These are phyloP conservation scores for rapeseed (Brassica napus) DNA, from an alignment of 345 rosid genomes.

Conservation along the genomic window DNA sequence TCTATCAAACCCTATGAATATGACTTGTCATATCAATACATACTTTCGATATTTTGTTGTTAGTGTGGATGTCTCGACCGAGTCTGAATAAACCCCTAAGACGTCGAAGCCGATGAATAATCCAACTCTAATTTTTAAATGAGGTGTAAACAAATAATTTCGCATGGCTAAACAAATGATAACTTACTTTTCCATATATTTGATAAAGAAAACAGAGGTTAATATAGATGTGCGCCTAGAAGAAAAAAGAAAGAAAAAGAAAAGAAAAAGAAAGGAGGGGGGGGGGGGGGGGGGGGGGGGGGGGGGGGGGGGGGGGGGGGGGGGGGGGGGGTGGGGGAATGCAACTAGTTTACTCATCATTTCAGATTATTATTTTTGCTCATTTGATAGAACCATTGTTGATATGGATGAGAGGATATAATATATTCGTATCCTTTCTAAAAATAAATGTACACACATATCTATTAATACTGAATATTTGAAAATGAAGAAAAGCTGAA, in stretches of 20 bases:
- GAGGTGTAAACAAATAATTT: too few species aligned
- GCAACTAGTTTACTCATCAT: slow-evolving; percentile 31
- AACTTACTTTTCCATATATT: not conserved
- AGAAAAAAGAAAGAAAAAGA: not conserved
- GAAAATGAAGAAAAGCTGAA: slow-evolving; percentile 31
- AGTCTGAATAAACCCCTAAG: too few species aligned
- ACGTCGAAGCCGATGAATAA: too few species aligned
- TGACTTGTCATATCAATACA: slow-evolving; percentile 25
- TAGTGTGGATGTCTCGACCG: too few species aligned
- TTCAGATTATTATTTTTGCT: slow-evolving; percentile 19
- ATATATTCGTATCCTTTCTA: slow-evolving; percentile 27
- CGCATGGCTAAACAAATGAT: too few species aligned
- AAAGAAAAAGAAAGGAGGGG: too few species aligned
- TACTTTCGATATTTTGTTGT: not conserved
- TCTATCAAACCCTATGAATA: slow-evolving; percentile 29
- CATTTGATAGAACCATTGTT: slow-evolving; percentile 24
- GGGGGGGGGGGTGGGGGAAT: too few species aligned
- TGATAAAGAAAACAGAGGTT: not conserved
- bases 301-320: too few species aligned
- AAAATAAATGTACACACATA: slow-evolving; percentile 8
- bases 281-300: too few species aligned
- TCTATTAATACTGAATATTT: slow-evolving; percentile 19
- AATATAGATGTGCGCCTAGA: slow-evolving; percentile 10
- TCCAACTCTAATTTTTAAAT: too few species aligned
- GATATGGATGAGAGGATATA: slow-evolving; percentile 29